Evolutionary conservation across 768 basidiomycete genomes (phyloP), one percentile per base, ranked within the genome.

Genomic region (Mycena amicta): DNA sequence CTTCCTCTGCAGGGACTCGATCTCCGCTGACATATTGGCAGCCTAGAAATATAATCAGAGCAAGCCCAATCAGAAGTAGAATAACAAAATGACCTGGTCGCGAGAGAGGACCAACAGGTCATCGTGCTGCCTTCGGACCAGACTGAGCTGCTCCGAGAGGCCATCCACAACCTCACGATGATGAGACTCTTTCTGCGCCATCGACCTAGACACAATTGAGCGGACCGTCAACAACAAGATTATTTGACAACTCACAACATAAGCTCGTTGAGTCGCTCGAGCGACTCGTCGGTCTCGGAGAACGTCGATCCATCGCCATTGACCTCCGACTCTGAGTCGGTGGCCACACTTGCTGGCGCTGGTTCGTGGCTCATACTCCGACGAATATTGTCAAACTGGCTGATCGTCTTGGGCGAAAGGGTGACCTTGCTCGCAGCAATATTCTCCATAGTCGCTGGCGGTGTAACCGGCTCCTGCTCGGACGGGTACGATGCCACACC

Each of bases 131-230:
- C 90, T 82, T 56, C 87, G 86, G 58, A 89, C 83, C 63, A 87
- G 80, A 66, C 64, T 70, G 23, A 97, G 78, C 67, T 95, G 85
- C 15, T 76, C 68, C 43, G 85, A 87, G 61, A 98, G 79, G 29
- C 77, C 76, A 40, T 92, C 87, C 26, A 97, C 89, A 23, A 83
- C 70, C 67, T 96, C 92, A 31, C 86, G 85, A 70, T 98, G 96
- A 30, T 86, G 80, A 3, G 92, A 89, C 71, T 99, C 97, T 71
- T 98, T 98, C 75, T 92, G 89, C 2, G 95, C 95, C 96, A 98
- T 98, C 2, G 96, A 93, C 62, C 94, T 97, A 57, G 66, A 45
- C 43, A 46, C n/a, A n/a, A n/a, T 8, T 27, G 39, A 11, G 60
- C 60, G 43, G 57, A 67, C 31, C 56, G 59, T 26, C 45, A 46